Conservation (phyloP, 495 filamentous ascomycete genomes). For the Hyaloscypha variabilis region DNA sequence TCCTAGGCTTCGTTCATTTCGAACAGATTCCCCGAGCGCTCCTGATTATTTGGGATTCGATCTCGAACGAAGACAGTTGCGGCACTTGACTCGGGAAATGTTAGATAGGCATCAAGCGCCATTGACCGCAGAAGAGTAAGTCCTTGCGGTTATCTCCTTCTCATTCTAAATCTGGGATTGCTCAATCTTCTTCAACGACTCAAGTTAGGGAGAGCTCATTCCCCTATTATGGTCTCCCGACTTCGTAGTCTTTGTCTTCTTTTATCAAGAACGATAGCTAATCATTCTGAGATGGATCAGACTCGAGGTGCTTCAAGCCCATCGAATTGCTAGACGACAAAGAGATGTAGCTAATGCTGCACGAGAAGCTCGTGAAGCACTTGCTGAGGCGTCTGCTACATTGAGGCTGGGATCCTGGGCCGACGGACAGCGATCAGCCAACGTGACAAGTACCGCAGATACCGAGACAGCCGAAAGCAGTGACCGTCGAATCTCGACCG, state of each 20-base stretch:
- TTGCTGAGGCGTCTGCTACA: constrained; percentile 15
- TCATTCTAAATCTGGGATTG: neutral
- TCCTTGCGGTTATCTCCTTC: neutral
- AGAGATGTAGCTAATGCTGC: constrained; percentile 36
- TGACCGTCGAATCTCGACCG: constrained; percentile 16
- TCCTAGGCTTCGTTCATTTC: constrained; percentile 29
- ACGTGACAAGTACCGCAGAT: constrained; percentile 3
- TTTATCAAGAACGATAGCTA: neutral
- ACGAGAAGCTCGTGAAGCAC: constrained; percentile 22
- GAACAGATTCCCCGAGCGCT: constrained; percentile 25
- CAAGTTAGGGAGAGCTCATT: neutral
- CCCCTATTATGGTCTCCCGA: neutral
- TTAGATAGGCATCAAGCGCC: constrained; percentile 35
- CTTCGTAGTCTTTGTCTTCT: neutral
- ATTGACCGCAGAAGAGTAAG: constrained; percentile 44
- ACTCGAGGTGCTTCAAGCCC: constrained; percentile 47
- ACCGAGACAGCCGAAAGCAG: constrained; percentile 9
- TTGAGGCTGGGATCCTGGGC: constrained; percentile 8
- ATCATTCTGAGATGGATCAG: neutral
- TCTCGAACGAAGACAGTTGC: constrained; percentile 28
- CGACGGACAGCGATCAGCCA: constrained; percentile 7
- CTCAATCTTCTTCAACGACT: neutral
- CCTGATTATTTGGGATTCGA: constrained; percentile 30
- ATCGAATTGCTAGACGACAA: constrained; percentile 48
- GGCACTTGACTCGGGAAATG: constrained; percentile 26